Percentiles rank a stretch among this genome's conserved stretches.
Conservation (phyloP, 2,329 filamentous ascomycete genomes). For the Trichoderma koningiopsis region DNA sequence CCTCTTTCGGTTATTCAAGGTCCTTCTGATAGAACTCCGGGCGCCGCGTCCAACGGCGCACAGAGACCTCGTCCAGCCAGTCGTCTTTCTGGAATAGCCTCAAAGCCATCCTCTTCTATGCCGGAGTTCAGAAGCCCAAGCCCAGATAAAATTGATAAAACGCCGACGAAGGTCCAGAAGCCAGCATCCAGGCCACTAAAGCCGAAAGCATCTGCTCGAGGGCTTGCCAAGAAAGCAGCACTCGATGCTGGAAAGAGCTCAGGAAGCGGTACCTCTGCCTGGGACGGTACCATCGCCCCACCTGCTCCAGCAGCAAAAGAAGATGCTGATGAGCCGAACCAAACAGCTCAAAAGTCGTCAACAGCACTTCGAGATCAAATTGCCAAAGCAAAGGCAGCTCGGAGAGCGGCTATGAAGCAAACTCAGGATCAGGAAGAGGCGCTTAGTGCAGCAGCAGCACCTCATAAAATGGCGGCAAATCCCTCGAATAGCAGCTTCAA, state of each 20-base stretch:
- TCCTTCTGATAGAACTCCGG: slow-evolving; percentile 44
- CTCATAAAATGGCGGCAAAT: slow-evolving; percentile 42
- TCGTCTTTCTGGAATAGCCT: slow-evolving; percentile 30
- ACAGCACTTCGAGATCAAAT: slow-evolving; percentile 84
- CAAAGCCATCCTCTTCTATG: slow-evolving; percentile 34
- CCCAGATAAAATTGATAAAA: slow-evolving; percentile 41
- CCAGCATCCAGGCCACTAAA: slow-evolving; percentile 51
- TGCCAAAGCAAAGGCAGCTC: slow-evolving; percentile 85
- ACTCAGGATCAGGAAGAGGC: slow-evolving; percentile 28
- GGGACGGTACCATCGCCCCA: slow-evolving; percentile 38
- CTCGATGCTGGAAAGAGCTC: slow-evolving; percentile 33
- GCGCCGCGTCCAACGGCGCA: slow-evolving; percentile 29
- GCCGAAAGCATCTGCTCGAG: slow-evolving; percentile 55
- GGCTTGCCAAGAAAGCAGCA: slow-evolving; percentile 57
- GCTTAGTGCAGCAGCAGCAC: slow-evolving; percentile 8
- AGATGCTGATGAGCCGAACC: not conserved
- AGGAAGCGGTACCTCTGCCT: slow-evolving; percentile 28
- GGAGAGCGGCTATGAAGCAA: slow-evolving; percentile 54
- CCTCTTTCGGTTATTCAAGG: slow-evolving; percentile 48
- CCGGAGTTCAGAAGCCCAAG: slow-evolving; percentile 41
- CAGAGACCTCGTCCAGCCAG: slow-evolving; percentile 34
- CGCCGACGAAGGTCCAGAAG: slow-evolving; percentile 48
- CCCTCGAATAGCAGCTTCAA: slow-evolving; percentile 48
- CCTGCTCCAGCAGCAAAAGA: slow-evolving; percentile 27
- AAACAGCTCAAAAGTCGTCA: slow-evolving; percentile 66